Conservation (phyloP, 768 basidiomycete species). For the Phallus indusiatus region DNA sequence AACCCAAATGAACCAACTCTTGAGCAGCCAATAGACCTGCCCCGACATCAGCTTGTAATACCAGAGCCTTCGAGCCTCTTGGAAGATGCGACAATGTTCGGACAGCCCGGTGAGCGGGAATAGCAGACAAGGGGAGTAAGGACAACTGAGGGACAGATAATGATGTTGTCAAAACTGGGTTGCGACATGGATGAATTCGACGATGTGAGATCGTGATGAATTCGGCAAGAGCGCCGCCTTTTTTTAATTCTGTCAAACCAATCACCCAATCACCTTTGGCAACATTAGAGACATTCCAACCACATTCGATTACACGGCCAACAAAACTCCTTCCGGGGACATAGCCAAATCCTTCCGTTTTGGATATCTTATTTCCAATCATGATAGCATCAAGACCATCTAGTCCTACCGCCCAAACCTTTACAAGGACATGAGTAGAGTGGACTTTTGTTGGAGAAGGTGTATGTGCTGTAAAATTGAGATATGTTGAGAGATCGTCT, state of each 20-base stretch:
- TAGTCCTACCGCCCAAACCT: conserved; percentile 83
- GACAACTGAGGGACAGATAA: conserved; percentile 63
- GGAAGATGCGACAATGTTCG: conserved; percentile 43
- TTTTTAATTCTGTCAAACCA: conserved; percentile 67
- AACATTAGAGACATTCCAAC: conserved; percentile 63
- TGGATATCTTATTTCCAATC: conserved; percentile 35
- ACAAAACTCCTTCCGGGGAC: conserved; percentile 85
- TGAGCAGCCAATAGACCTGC: conserved; percentile 69
- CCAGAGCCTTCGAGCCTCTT: conserved; percentile 39
- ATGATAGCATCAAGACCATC: conserved; percentile 66
- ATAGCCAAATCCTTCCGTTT: conserved; percentile 40
- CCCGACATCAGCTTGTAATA: conserved; percentile 68
- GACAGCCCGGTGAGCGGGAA: conserved; percentile 77
- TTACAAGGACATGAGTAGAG: conserved; percentile 62
- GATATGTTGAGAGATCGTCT: conserved; percentile 21
- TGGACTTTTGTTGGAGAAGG: conserved; percentile 67
- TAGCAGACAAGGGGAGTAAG: conserved; percentile 66
- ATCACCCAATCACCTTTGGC: conserved; percentile 82
- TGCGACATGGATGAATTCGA: conserved; percentile 60
- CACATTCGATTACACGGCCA: conserved; percentile 73
- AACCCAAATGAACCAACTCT: conserved; percentile 61
- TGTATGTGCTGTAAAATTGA: conserved; percentile 65
- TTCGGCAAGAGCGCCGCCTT: conserved; percentile 86
- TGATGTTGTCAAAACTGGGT: conserved; percentile 21
- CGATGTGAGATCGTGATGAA: conserved; percentile 79